Percentiles rank a stretch among this genome's conserved stretches.
Evolutionary conservation across 306 rosid species (phyloP).

Genomic region (Medicago arabica): DNA sequence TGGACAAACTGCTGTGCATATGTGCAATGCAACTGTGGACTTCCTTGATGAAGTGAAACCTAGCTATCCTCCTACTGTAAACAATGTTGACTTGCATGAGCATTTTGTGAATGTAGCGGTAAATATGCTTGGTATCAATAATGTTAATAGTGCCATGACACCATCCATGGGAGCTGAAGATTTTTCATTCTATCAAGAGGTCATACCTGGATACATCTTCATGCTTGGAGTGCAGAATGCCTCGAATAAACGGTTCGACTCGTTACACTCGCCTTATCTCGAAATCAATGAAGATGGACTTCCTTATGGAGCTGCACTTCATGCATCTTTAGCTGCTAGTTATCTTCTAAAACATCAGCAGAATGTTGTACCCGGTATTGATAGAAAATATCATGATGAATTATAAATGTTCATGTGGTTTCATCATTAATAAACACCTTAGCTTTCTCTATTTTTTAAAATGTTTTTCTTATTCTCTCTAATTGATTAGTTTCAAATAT

Average conservation of each 20-base stretch:
- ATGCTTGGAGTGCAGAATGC: conserved; percentile 58
- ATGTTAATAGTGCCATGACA: conserved; percentile 48
- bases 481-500: background rate
- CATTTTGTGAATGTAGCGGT: conserved; percentile 63
- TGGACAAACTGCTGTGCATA: background rate
- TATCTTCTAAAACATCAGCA: conserved; percentile 58
- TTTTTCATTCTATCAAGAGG: conserved; percentile 81
- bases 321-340: conserved; percentile 72
- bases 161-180: conserved; percentile 75
- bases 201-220: conserved; percentile 71
- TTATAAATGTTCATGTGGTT: conserved; percentile 41
- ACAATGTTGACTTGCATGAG: conserved; percentile 50
- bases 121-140: conserved; percentile 61
- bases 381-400: conserved; percentile 53
- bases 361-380: conserved; percentile 27
- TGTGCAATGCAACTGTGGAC: conserved; percentile 67
- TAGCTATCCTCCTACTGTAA: conserved; percentile 49
- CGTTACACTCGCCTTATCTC: conserved; percentile 66
- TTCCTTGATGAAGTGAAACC: conserved; percentile 53
- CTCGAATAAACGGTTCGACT: conserved; percentile 41
- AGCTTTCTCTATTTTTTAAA: background rate
- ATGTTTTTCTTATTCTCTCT: background rate
- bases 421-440: background rate
- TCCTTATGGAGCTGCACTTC: conserved; percentile 88
- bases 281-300: conserved; percentile 71